phyloP scores from a whole-genome alignment of 208 protist genomes.

The Crithidia bombi region DNA sequence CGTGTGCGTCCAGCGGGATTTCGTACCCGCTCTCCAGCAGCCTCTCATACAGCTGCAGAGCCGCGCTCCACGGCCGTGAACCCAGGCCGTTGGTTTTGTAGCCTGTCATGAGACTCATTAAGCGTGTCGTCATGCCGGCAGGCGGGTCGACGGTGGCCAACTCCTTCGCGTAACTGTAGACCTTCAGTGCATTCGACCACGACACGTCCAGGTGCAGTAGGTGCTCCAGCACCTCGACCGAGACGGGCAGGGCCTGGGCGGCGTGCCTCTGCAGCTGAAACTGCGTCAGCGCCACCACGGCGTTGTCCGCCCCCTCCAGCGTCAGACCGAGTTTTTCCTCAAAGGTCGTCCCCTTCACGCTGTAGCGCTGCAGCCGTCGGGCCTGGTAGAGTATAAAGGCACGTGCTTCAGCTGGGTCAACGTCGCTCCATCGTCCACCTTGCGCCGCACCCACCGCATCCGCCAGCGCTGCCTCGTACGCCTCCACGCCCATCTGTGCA shows the following conservation, averaged over 20 bases:
- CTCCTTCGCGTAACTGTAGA: constrained; percentile 46
- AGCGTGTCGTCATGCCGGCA: constrained; percentile 65
- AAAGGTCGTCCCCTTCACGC: constrained; percentile 51
- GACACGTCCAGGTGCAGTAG: constrained; percentile 77
- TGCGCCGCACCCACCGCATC: constrained; percentile 44
- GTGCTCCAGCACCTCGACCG: constrained; percentile 47
- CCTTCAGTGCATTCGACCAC: constrained; percentile 62
- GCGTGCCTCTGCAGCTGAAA: constrained; percentile 48
- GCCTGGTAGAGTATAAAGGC: constrained; percentile 60
- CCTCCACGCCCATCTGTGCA: constrained; percentile 38
- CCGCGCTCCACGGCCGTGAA: constrained; percentile 68
- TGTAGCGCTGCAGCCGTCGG: constrained; percentile 50
- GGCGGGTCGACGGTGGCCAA: constrained; percentile 42
- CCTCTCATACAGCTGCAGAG: constrained; percentile 60
- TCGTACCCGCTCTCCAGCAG: constrained; percentile 58
- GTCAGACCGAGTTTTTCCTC: constrained; percentile 54
- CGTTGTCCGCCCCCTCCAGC: constrained; percentile 78
- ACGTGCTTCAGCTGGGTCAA: constrained; percentile 49
- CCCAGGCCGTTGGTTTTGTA: constrained; percentile 70
- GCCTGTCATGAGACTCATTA: constrained; percentile 82
- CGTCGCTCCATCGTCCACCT: constrained; percentile 46
- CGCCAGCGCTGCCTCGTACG: constrained; percentile 49
- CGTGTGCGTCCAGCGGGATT: constrained; percentile 59
- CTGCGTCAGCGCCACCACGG: constrained; percentile 52
- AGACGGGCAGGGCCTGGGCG: constrained; percentile 36